Evolutionary conservation across 805 yeast species (phyloP), one percentile per base, ranked within the genome.

Genomic region (Sugiyamaella smithiae): DNA sequence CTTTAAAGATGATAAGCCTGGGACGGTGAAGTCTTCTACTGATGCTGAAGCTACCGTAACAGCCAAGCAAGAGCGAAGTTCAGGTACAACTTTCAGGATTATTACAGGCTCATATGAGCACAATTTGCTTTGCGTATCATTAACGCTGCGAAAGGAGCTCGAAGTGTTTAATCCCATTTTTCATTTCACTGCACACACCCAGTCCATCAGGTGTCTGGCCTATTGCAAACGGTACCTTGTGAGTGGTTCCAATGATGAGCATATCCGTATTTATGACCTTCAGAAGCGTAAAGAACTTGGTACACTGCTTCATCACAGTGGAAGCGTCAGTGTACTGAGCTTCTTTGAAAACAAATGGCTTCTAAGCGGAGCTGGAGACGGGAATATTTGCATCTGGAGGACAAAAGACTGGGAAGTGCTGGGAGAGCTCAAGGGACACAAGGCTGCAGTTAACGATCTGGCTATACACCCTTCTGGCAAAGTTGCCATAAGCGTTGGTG

Each of bases 81-180:
- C n/a, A n/a, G n/a, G n/a, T 2, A 47, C 50, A 11, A 44, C 40
- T 22, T 48, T 91, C 57, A 76, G 99, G 64, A 81, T 93, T 20
- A 77, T 91, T 59, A 95, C 88, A 9, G 99, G 99, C 22, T 89
- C 97, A 0, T 93, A 93, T 61, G 99, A 93, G 69, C 99, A 93
- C 69, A 88, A 89, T 54, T 68, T 93, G 41, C 70, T 90, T 35
- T 89, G 97, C 72, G 73, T 89, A 12, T 87, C 97, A 1, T 70
- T 88, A 38, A 76, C 82, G n/a, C 59, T 88, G 22, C 77, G 81
- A 1, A 42, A 49, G 0, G 50, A 55, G 3, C 49, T 54, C 4
- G 64, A 64, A 22, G 73, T 87, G 7, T 93, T 93, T 70, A 89
- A 88, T 40, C 96, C 98, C 2, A 83, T 93, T 37, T 93, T 93